A percentile compares a stretch with the other conserved stretches of the same genome.
These are phyloP conservation scores for Dalechampia spathulata DNA, from an alignment of 441 rosid species.

Conservation along the genomic window DNA sequence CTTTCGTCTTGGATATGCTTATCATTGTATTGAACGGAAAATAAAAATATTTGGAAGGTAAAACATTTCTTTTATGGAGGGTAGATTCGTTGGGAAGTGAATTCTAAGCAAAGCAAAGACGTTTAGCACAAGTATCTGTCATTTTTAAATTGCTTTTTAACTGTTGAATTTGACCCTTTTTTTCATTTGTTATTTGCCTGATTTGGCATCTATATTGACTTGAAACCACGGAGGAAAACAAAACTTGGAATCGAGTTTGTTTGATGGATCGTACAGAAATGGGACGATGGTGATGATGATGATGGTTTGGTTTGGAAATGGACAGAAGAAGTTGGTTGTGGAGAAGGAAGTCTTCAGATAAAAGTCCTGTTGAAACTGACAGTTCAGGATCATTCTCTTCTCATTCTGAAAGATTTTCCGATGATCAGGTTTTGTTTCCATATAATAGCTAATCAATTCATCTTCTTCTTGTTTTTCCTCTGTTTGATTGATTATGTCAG, in stretches of 20 bases:
- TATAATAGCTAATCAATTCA: no score
- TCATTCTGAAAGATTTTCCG: slow-evolving; percentile 57
- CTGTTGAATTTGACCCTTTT: neutral
- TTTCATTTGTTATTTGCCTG: neutral
- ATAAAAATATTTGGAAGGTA: neutral
- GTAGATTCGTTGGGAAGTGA: slow-evolving; percentile 14
- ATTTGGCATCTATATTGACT: neutral
- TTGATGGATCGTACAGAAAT: neutral
- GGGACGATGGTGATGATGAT: neutral
- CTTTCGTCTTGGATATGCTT: neutral
- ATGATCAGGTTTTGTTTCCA: slow-evolving; percentile 63
- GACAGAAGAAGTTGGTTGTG: slow-evolving; percentile 71
- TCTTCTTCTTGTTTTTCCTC: no score
- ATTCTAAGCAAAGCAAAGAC: slow-evolving; percentile 14
- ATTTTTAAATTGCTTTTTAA: neutral
- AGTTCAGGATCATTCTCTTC: slow-evolving; percentile 63
- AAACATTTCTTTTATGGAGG: neutral
- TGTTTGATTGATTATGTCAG: no score
- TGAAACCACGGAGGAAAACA: neutral
- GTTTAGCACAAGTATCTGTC: neutral
- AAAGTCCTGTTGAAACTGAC: slow-evolving; percentile 64
- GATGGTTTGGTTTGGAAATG: slow-evolving; percentile 30
- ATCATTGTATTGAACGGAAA: neutral
- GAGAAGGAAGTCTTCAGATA: slow-evolving; percentile 66
- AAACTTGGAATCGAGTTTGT: neutral